Percentiles rank a stretch among this genome's conserved stretches.
These are phyloP conservation scores for Phenoliferia sp. DNA, from an alignment of 1,284 basidiomycete species.

Conservation along the genomic window DNA sequence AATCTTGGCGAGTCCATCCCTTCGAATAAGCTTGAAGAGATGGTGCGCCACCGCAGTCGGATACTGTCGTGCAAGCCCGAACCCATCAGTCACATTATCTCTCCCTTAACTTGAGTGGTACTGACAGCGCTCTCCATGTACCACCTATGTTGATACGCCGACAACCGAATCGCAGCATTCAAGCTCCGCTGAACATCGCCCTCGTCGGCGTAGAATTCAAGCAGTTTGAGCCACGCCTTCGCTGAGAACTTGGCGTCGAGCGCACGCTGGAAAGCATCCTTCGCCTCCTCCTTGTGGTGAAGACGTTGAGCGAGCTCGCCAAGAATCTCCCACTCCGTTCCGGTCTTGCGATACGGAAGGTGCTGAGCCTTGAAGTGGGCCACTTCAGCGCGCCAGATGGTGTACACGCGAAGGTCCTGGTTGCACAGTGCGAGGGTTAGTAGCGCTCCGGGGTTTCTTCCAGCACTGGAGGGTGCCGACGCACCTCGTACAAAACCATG, in stretches of 20 bases:
- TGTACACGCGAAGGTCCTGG: conserved; percentile 97
- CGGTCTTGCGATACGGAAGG: conserved; percentile 93
- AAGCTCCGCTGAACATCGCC: conserved; percentile 84
- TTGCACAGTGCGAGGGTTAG: neutral
- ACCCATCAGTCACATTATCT: conserved; percentile 8
- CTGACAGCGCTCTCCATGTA: conserved; percentile 46
- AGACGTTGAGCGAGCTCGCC: conserved; percentile 87
- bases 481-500: conserved; percentile 94
- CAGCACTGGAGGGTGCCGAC: conserved; percentile 27
- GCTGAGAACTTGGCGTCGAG: conserved; percentile 82
- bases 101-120: conserved; percentile 7
- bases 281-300: conserved; percentile 95
- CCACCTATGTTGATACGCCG: conserved; percentile 74
- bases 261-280: conserved; percentile 93
- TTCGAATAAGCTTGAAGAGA: conserved; percentile 86
- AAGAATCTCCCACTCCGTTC: conserved; percentile 96
- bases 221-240: conserved; percentile 85
- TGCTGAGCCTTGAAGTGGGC: conserved; percentile 97
- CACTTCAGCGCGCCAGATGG: conserved; percentile 98
- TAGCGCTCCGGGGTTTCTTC: neutral
- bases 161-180: conserved; percentile 85
- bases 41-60: conserved; percentile 84
- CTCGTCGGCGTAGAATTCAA: conserved; percentile 93
- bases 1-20: conserved; percentile 93
- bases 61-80: no score